Base-by-base conservation (phyloP, 805 yeast species). In the Yamadazyma takamatsuzukensis region DNA sequence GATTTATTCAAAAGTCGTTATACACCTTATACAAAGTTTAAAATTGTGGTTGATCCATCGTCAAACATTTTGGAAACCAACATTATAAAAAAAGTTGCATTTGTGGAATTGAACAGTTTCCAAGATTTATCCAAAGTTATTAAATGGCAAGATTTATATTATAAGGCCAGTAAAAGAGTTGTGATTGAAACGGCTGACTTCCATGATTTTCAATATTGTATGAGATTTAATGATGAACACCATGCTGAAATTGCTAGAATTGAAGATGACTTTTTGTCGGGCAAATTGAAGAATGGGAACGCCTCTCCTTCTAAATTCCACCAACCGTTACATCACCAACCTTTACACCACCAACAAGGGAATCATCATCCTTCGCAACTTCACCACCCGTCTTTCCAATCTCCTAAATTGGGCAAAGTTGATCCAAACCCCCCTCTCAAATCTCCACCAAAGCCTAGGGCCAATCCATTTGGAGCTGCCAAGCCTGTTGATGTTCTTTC, bases 391-490 rank as follows among this genome's bases (percentile, higher is more conserved):
- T 25, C n/a, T n/a, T n/a, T n/a, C n/a, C n/a, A n/a, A n/a, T n/a
- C n/a, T n/a, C n/a, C n/a, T n/a, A n/a, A n/a, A n/a, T n/a, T n/a
- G 24, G 21, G n/a, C 30, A 5, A 24, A 28, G 17, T 32, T 29
- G 5, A 18, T 15, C 8, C 14, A 15, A 31, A 32, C 36, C 47
- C 7, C 9, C 23, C 9, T 23, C 37, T 13, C 12, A 14, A 14
- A 34, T 26, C 54, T 33, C n/a, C 18, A 10, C 40, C 54, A 45
- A 61, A 47, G 51, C 57, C 64, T 3, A 79, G 74, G 45, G 41
- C 72, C 0, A 83, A 78, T 51, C 93, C 95, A 4, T 86, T 87
- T 62, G 95, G 95, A 0, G 63, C 73, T 4, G 96, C 95, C 1
- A 83, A 77, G 57, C 95, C 95, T 2, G 90, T 86, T 5, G 95